Evolutionary conservation across 495 filamentous ascomycete species (phyloP).

Genomic region (Hypoxylon fragiforme): DNA sequence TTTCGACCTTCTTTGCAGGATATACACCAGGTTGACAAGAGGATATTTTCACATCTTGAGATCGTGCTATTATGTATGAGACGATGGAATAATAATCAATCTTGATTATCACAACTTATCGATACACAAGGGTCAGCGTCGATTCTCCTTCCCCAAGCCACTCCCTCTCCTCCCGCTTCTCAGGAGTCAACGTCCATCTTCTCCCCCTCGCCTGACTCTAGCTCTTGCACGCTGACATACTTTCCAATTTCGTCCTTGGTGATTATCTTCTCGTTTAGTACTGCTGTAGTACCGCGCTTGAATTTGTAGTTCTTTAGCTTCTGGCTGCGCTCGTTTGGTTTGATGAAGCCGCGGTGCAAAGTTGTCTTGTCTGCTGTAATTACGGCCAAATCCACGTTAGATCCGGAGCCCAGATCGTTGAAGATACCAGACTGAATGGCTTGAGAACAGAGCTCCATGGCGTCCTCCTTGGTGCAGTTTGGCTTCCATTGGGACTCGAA

Average conservation of each 20-base stretch:
- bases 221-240: slow-evolving; percentile 88
- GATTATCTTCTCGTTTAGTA: slow-evolving; percentile 91
- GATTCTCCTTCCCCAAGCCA: background rate
- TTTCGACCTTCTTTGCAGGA: no score
- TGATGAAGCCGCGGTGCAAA: slow-evolving; percentile 86
- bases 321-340: slow-evolving; percentile 84
- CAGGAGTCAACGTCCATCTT: slow-evolving; percentile 93
- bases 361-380: slow-evolving; percentile 93
- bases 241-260: slow-evolving; percentile 91
- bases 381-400: slow-evolving; percentile 95
- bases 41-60: background rate
- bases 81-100: no score
- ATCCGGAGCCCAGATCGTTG: slow-evolving; percentile 96
- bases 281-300: slow-evolving; percentile 84
- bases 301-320: slow-evolving; percentile 95
- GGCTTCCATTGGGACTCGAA: slow-evolving; percentile 97
- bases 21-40: no score
- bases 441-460: slow-evolving; percentile 77
- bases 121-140: slow-evolving; percentile 18
- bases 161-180: slow-evolving; percentile 11
- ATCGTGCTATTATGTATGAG: no score
- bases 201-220: slow-evolving; percentile 71
- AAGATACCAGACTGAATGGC: slow-evolving; percentile 98
- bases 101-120: slow-evolving; percentile 18
- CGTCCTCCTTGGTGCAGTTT: slow-evolving; percentile 74